Base-by-base conservation (phyloP, 176 grass and related monocot species). In the barley (Hordeum vulgare) region DNA sequence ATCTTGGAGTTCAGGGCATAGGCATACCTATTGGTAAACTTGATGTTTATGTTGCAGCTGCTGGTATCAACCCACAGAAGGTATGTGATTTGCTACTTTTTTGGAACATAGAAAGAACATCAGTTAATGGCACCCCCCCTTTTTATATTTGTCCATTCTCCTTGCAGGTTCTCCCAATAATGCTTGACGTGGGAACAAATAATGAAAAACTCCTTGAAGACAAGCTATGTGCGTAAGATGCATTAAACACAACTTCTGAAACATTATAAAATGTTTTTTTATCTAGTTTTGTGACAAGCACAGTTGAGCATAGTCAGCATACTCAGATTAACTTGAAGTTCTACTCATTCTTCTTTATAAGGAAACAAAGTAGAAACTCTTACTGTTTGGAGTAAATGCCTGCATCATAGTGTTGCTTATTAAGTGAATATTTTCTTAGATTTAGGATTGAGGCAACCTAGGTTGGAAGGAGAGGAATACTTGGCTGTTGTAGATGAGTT, bases 21-120 rank as follows among this genome's bases (percentile, higher is more conserved):
- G 96, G 96, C 44, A 98, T 98, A 89, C 96, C 96, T 18, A 98
- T 98, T 54, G 96, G 96, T 82, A 98, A 98, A 90, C 96, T 98
- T 71, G 96, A 98, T 74, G 87, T 98, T 77, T 98, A 95, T 85
- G 96, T 98, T 44, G 96, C 96, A 56, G 96, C 96, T 85, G 96
- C 93, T 80, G 96, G 96, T 73, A 92, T 98, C 65, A 98, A 95
- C 85, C 96, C 96, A 70, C 93, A 98, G 83, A 98, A 76, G 88
- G 96, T 98, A 81, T 56, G 25, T 14, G 56, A 63, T 53, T 36
- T 71, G 26, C 56, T 72, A 75, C 35, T 65, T 71, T 11, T 36
- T 17, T 71, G 20, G 33, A 26, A 61, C 65, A 45, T 34, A 65
- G 36, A 82, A 14, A 2, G 9, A 84, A 12, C 34, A 60, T 57